Evolutionary conservation across 768 basidiomycete genomes (phyloP), one percentile per base, ranked within the genome.

Genomic region (Lyophyllum atratum): DNA sequence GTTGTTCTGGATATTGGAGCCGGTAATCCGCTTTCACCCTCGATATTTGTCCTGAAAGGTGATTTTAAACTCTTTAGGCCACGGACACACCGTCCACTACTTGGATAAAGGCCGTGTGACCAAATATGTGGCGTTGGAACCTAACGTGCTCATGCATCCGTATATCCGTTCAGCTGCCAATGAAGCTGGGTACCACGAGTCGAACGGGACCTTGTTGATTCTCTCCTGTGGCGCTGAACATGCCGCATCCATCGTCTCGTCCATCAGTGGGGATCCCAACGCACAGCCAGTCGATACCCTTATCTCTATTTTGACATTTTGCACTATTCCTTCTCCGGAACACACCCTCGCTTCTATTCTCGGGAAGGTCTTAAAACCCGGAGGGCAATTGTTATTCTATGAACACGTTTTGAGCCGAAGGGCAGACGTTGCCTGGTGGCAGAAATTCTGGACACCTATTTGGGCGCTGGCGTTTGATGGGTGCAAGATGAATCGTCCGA

Each of bases 61-160:
- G 5, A 47, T 28, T 29, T 10, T 17, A 7, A 47, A 17, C 14
- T 24, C 17, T 29, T 6, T 26, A 89, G 89, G 86, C 0, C 75
- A 82, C 55, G 90, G 90, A 0, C 88, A 89, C 64, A 82, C 80
- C 0, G 71, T 79, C 12, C 75, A 74, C 28, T 91, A 92, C 62
- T 79, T 93, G 22, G 80, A 89, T 28, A 58, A 42, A 31, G 58
- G 63, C 1, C 73, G 70, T 26, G 85, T 91, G 19, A 79, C 81
- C 1, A 83, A 76, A 66, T 91, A 92, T 60, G 73, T 91, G 47
- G 90, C 89, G 1, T 67, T 92, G 5, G 90, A 92, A 63, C 90
- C 90, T 6, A 92, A 90, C 61, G 52, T 59, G 4, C 69, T 73
- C 52, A 89, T 90, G 88, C 87, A 91, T 64, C 54, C 72, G 4